Base-by-base conservation (phyloP, 2,329 filamentous ascomycete genomes). In the Grosmannia penicillata region DNA sequence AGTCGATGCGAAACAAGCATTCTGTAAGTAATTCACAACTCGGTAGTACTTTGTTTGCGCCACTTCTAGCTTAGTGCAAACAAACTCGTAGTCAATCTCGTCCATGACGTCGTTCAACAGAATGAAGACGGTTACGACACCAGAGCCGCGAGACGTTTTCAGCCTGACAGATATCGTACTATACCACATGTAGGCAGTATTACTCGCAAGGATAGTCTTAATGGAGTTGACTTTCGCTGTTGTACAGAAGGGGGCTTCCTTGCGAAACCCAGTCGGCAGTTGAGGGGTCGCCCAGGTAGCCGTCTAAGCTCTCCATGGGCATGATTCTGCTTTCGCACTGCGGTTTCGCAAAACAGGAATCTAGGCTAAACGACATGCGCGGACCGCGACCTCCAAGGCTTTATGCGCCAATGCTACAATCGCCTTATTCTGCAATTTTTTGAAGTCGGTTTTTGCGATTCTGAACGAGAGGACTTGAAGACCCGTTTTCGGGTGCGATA, bases 21-120 rank as follows among this genome's bases (percentile, higher is more conserved):
- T n/a, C n/a, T n/a, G n/a, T n/a, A n/a, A n/a, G n/a, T n/a, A n/a
- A n/a, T n/a, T n/a, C n/a, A n/a, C n/a, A n/a, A n/a, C n/a, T n/a
- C n/a, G n/a, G n/a, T 95, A 98, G 67, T 78, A 98, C 65, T 98
- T 98, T 55, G 86, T 91, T 65, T 98, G 87, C 15, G 81, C 83
- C 45, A 70, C 72, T 33, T 66, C 54, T 45, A 93, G 66, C 53
- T 95, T 83, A 32, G 72, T 72, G 47, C 91, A 91, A 39, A 98
- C 72, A 56, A 82, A 96, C 58, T 98, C 91, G 56, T 85, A 96
- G 63, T 98, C 91, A 52, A 98, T 94, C 61, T 98, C 91, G 54
- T 98, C 91, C 69, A 95, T 93, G 53, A 93, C 82, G 53, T 96
- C 89, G 26, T 82, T 87, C 59, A 95, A 75, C 53, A 96, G 67